Base-by-base conservation (phyloP, 2,329 filamentous ascomycete genomes). In the Massarina eburnea region DNA sequence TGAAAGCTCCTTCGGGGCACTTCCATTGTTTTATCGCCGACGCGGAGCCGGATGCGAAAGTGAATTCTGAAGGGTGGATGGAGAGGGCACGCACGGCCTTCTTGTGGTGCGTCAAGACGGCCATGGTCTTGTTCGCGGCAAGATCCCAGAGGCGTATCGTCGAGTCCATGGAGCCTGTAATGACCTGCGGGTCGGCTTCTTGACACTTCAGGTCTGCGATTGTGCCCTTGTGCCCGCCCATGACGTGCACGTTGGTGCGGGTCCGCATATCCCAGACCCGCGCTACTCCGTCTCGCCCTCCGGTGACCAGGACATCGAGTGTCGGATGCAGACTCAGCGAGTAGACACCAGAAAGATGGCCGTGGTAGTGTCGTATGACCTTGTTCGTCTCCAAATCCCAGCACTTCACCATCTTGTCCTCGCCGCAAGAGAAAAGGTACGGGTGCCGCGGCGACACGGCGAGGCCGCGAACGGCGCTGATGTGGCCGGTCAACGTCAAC, bases 341-440 rank as follows among this genome's bases (percentile, higher is more conserved):
- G 73, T 99, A 99, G 3, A 99, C 94, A 54, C 94, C 94, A 59
- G 89, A 95, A 18, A 99, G 76, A 73, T 99, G 94, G 15, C 95
- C 95, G 69, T 99, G 94, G 70, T 97, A 99, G 72, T 96, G 91
- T 36, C 60, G 59, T 6, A 66, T 66, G 21, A 99, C 94, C 72
- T 96, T 96, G 76, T 99, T 99, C n/a, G 92, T 96, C 72, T 99
- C 94, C 55, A 99, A 76, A 75, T 99, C 94, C 94, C 94, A 99
- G 74, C 94, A 99, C 73, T 99, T 99, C 52, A 99, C 94, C 91
- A 96, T 96, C 77, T 99, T 99, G 71, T 99, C 94, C 72, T 99
- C 94, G 47, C 90, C 95, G 64, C 94, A 99, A 9, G 91, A 96
- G 72, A 99, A 99, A 8, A 99, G 80, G 66, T 99, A 99, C 0